Evolutionary conservation across 805 yeast genomes (phyloP).

Genomic region (Tetrapisispora phaffii): DNA sequence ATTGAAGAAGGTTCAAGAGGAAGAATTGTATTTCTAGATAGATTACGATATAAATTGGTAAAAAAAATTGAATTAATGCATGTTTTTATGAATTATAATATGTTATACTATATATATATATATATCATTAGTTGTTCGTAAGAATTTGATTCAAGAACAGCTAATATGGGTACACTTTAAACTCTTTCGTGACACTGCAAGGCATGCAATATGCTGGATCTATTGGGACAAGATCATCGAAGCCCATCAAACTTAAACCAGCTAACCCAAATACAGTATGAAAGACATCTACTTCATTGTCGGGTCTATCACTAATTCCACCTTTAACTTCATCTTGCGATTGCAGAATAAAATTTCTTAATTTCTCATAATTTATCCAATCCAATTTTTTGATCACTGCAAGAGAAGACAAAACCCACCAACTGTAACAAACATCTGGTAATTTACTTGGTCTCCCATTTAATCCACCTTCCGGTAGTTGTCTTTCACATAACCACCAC

Average conservation of each 20-base stretch:
- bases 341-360: conserved; percentile 55
- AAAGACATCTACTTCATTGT: conserved; percentile 83
- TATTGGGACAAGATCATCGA: conserved; percentile 46
- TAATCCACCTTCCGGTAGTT: conserved; percentile 75
- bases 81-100: no score
- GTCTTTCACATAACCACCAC: conserved; percentile 90
- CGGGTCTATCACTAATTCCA: conserved; percentile 88
- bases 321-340: conserved; percentile 76
- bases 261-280: conserved; percentile 89
- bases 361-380: conserved; percentile 64
- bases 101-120: neutral
- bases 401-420: conserved; percentile 89
- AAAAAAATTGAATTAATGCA: conserved; percentile 1
- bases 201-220: conserved; percentile 91
- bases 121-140: neutral
- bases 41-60: neutral
- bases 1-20: conserved; percentile 40
- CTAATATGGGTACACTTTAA: conserved; percentile 31
- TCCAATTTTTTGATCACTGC: conserved; percentile 54
- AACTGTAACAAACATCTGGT: conserved; percentile 95
- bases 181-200: conserved; percentile 24
- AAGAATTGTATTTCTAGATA: conserved; percentile 35
- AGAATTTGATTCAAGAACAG: neutral
- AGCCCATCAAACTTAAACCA: conserved; percentile 71
- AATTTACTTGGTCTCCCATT: conserved; percentile 94